Conservation (phyloP, 345 rosid species). For the Pseudoturritis turrita region DNA sequence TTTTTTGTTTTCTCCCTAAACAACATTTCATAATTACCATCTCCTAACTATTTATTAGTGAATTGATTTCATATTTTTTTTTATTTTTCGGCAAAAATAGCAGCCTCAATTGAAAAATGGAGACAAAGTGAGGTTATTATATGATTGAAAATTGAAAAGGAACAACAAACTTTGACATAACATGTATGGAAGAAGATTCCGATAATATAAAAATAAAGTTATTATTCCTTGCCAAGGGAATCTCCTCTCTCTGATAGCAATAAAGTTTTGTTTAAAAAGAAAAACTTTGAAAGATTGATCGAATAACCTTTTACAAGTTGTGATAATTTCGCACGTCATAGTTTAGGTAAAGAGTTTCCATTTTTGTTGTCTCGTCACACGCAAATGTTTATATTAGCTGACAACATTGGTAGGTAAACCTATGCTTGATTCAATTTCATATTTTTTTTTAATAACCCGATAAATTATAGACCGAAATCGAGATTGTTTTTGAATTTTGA, state of each 20-base stretch:
- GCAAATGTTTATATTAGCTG: conserved; percentile 3
- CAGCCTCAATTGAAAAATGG: neutral
- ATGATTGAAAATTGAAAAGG: conserved; percentile 4
- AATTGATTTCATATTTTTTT: neutral
- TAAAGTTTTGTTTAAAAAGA: neutral
- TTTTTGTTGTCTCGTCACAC: neutral
- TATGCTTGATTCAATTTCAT: neutral
- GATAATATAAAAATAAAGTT: neutral
- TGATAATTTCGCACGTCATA: neutral
- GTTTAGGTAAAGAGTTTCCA: conserved; percentile 8
- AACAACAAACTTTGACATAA: conserved; percentile 4
- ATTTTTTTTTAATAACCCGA: neutral
- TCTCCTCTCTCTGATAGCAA: neutral
- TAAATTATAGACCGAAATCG: too few relatives aligned
- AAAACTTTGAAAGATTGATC: neutral
- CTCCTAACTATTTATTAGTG: neutral
- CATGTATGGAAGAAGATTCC: conserved; percentile 17
- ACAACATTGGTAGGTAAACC: neutral
- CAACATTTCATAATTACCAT: neutral
- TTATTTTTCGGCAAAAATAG: neutral
- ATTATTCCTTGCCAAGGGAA: neutral
- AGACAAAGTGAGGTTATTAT: neutral
- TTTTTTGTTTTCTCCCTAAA: neutral
- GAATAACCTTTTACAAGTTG: conserved; percentile 9
- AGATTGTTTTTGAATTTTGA: too few relatives aligned